A percentile compares a stretch with the other conserved stretches of the same genome.
Conservation (phyloP, 228 moss, liverwort and hornwort species). For the Sphagnum magellanicum region DNA sequence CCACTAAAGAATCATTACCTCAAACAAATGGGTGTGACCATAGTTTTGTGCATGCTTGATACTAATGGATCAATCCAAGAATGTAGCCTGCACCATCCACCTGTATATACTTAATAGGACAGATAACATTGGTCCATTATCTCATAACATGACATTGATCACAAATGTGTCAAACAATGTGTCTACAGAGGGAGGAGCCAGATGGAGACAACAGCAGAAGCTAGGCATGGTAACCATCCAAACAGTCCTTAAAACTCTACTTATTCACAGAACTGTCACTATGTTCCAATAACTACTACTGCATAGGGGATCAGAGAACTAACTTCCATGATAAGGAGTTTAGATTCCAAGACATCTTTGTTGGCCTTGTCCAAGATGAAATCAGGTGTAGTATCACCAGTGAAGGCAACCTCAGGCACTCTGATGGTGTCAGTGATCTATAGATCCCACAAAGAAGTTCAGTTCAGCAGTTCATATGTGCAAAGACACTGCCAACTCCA, state of each 20-base stretch:
- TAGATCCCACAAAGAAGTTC: background rate
- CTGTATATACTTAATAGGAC: too few species aligned
- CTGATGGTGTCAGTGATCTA: constrained; percentile 28
- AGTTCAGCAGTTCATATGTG: background rate
- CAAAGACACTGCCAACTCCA: background rate
- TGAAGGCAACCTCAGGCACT: constrained; percentile 44
- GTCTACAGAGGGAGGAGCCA: background rate
- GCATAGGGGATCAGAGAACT: background rate
- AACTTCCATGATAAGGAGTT: constrained; percentile 49
- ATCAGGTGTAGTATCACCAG: constrained; percentile 46
- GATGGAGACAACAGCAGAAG: background rate
- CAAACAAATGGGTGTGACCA: constrained; percentile 86
- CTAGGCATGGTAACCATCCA: too few species aligned
- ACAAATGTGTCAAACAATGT: background rate
- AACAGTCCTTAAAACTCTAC: background rate
- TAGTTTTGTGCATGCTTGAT: constrained; percentile 71
- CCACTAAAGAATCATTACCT: constrained; percentile 31
- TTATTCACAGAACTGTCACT: background rate
- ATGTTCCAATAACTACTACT: background rate
- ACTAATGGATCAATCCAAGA: constrained; percentile 64
- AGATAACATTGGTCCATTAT: background rate
- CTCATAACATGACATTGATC: background rate
- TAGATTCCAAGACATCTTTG: constrained; percentile 30
- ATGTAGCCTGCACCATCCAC: constrained; percentile 53
- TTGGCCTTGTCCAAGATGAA: constrained; percentile 38